These are phyloP conservation scores for Hymenochaete sp. DNA, from an alignment of 1,284 basidiomycete species.

Conservation along the genomic window DNA sequence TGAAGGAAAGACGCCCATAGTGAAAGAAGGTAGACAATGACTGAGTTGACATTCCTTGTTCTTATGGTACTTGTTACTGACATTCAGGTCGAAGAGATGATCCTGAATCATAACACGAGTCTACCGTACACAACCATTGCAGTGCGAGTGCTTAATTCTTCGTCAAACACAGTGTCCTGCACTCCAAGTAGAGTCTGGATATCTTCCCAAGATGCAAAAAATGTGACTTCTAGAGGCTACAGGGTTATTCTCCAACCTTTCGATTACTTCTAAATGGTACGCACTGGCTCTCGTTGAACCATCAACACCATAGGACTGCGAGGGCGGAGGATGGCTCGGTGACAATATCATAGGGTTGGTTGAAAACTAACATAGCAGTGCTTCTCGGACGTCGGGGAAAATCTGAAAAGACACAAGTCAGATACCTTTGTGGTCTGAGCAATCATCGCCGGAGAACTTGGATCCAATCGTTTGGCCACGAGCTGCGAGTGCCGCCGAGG, in stretches of 20 bases:
- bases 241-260: constrained; percentile 45
- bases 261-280: constrained; percentile 58
- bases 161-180: not conserved
- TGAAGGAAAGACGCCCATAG: constrained; percentile 34
- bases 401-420: constrained; percentile 22
- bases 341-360: constrained; percentile 9
- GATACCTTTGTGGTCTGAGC: constrained; percentile 38
- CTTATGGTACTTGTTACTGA: not conserved
- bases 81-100: constrained; percentile 25
- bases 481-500: constrained; percentile 38
- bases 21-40: constrained; percentile 34
- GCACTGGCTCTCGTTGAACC: too few relatives aligned
- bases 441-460: constrained; percentile 35
- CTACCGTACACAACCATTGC: constrained; percentile 33
- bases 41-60: not conserved
- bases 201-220: constrained; percentile 29
- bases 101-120: constrained; percentile 26
- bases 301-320: constrained; percentile 33
- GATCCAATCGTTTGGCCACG: constrained; percentile 40
- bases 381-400: not conserved
- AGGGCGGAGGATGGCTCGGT: constrained; percentile 39
- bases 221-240: constrained; percentile 41
- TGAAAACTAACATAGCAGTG: not conserved
- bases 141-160: constrained; percentile 20
- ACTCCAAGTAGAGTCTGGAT: constrained; percentile 44